A percentile compares a stretch with the other conserved stretches of the same genome.
These are phyloP conservation scores for Arctium lappa DNA, from an alignment of 129 eudicot genomes.

Conservation along the genomic window DNA sequence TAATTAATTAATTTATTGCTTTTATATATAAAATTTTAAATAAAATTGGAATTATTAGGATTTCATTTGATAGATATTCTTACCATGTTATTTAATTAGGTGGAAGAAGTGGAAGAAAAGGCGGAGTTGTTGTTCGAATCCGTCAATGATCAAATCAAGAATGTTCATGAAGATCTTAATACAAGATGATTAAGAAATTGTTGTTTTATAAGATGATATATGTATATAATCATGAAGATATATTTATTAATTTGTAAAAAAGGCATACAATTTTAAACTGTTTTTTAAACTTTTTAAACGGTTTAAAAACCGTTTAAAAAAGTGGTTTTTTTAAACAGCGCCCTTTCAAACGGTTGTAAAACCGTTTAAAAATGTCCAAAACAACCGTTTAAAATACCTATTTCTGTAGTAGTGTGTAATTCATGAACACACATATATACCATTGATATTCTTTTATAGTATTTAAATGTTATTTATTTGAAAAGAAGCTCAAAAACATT, in stretches of 20 bases:
- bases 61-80: background rate
- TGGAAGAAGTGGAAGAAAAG: slow-evolving; percentile 38
- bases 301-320: too few relatives aligned
- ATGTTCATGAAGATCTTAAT: slow-evolving; percentile 1
- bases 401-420: background rate
- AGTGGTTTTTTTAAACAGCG: too few relatives aligned
- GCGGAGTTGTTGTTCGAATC: slow-evolving; percentile 24
- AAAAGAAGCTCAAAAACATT: too few relatives aligned
- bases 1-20: background rate
- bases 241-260: background rate
- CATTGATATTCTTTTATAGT: too few relatives aligned
- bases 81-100: slow-evolving; percentile 17
- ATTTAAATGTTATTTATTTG: too few relatives aligned
- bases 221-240: background rate
- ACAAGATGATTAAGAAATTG: background rate
- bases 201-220: background rate
- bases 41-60: background rate
- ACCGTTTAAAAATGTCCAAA: too few relatives aligned
- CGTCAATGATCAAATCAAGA: slow-evolving; percentile 7
- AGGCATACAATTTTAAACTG: background rate
- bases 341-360: too few relatives aligned
- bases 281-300: too few relatives aligned
- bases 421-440: too few relatives aligned
- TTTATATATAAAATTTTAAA: background rate
- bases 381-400: too few relatives aligned